Evolutionary conservation across 257 asterid species (phyloP), one percentile per base, ranked within the genome.

Genomic region (Linderniella brevidens): DNA sequence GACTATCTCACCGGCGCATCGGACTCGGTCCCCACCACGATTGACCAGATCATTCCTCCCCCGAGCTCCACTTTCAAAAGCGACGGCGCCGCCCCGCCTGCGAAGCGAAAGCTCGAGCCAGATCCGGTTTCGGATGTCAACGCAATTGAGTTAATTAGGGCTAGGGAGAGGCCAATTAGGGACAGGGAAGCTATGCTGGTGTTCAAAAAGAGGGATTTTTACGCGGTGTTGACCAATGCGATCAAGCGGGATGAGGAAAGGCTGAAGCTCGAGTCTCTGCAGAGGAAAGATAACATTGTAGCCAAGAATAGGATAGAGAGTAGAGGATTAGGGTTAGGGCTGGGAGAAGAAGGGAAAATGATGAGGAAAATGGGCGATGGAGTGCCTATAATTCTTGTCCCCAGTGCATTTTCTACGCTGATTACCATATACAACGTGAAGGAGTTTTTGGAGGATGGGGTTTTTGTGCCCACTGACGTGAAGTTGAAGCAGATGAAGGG

Each of bases 401-500:
- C 99, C 0, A 90, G 96, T 49, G 99, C 99, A 0, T 82, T 73
- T 54, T 72, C 92, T n/a, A 86, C 96, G 7, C 63, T 90, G 74
- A 82, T 90, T 44, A 90, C 96, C 0, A 86, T 90, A 9, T 77
- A 90, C 55, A 86, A 90, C 61, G 99, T 90, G 47, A 86, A 90
- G 74, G 99, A 90, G 40, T 90, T 90, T 63, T 57, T 90, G 79
- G 99, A 90, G 65, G 96, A 86, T 66, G 99, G 96, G 10, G 86
- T 90, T 46, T 90, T 64, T 50, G 76, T 90, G 35, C 88, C 93
- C 0, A 73, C 99, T 0, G 96, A 82, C 64, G 95, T 77, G 64
- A 90, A 82, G 73, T 57, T 72, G 74, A 86, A 79, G 77, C 93
- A 82, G 67, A 64, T 73, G 85, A 79, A 73, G 58, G 86, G 84